These are phyloP conservation scores for Spatholobus suberectus DNA, from an alignment of 306 rosid species.

Conservation along the genomic window DNA sequence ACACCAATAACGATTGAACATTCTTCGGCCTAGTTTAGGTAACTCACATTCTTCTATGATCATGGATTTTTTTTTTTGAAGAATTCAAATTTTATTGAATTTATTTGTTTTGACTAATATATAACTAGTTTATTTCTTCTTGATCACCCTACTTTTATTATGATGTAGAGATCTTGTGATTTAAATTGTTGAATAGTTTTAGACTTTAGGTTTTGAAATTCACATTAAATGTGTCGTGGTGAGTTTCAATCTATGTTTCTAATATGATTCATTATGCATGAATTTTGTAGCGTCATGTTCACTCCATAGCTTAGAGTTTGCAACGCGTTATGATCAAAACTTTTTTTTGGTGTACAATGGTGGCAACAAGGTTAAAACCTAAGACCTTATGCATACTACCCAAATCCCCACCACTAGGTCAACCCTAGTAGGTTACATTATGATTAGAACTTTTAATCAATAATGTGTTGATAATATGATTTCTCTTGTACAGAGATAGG, in stretches of 20 bases:
- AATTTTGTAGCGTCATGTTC: background rate
- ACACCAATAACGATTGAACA: no score
- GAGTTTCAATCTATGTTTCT: slow-evolving; percentile 44
- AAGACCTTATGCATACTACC: no score
- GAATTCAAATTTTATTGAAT: background rate
- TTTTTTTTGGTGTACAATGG: no score
- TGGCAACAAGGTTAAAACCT: no score
- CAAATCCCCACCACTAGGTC: no score
- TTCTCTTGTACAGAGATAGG: background rate
- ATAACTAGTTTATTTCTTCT: slow-evolving; percentile 17
- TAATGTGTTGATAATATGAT: background rate
- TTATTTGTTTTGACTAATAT: background rate
- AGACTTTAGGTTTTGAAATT: slow-evolving; percentile 75
- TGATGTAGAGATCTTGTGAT: slow-evolving; percentile 86
- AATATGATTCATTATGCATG: background rate
- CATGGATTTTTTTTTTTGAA: slow-evolving; percentile 4
- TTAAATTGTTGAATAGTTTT: slow-evolving; percentile 87
- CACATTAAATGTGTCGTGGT: slow-evolving; percentile 87
- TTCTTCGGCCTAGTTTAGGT: no score
- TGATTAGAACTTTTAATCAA: slow-evolving; percentile 10
- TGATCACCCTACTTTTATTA: slow-evolving; percentile 22
- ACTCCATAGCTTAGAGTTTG: background rate
- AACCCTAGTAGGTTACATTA: no score
- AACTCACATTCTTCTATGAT: no score
- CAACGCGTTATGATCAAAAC: no score